Conservation (phyloP, 2,329 filamentous ascomycete genomes). For the Rhinocladiella similis region DNA sequence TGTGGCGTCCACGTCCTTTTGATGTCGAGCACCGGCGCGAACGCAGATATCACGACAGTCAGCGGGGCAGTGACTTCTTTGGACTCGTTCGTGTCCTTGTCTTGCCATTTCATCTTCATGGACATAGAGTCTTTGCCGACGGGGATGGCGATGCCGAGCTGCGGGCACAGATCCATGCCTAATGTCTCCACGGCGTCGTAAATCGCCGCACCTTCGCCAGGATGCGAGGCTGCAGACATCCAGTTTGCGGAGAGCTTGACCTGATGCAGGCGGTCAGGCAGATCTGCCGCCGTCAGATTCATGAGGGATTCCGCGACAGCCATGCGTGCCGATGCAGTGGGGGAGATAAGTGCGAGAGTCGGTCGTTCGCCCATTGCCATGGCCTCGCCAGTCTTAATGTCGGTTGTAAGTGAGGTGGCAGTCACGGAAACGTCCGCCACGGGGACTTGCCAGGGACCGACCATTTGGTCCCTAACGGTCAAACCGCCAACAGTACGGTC, state of each 20-base stretch:
- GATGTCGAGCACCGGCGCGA: constrained; percentile 79
- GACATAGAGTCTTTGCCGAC: constrained; percentile 98
- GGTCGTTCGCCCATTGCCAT: constrained; percentile 97
- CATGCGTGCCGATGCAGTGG: constrained; percentile 91
- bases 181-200: constrained; percentile 94
- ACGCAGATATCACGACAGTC: constrained; percentile 87
- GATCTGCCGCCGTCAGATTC: constrained; percentile 82
- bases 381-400: constrained; percentile 81
- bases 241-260: constrained; percentile 94
- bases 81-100: constrained; percentile 61
- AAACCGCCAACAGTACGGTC: constrained; percentile 90
- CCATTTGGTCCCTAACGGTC: constrained; percentile 88
- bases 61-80: constrained; percentile 92
- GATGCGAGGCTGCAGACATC: constrained; percentile 96
- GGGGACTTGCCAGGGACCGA: constrained; percentile 92
- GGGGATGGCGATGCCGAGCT: constrained; percentile 88
- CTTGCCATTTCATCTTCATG: constrained; percentile 97
- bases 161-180: constrained; percentile 86
- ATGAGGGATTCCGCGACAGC: constrained; percentile 90
- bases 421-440: constrained; percentile 94
- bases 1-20: constrained; percentile 92
- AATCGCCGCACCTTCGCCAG: constrained; percentile 85
- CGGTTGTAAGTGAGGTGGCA: constrained; percentile 72
- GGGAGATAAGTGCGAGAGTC: constrained; percentile 81
- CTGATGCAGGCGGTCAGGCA: constrained; percentile 70